These are phyloP conservation scores for Rhodotorula paludigena DNA, from an alignment of 768 basidiomycete genomes.

Conservation along the genomic window DNA sequence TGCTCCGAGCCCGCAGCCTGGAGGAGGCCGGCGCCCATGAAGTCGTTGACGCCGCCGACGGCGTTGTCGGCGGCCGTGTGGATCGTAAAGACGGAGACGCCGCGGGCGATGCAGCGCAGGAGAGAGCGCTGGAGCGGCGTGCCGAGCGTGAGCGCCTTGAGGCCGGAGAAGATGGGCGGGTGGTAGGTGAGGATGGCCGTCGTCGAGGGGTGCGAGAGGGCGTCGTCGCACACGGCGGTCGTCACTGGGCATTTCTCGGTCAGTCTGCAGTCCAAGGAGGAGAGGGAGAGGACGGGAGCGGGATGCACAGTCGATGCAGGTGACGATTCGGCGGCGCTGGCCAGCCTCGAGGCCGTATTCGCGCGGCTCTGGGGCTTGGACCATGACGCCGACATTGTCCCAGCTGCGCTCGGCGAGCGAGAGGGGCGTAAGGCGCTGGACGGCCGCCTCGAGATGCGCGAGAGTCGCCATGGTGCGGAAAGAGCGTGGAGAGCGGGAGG, in stretches of 20 bases:
- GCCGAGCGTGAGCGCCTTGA: slow-evolving; percentile 68
- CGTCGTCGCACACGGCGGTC: slow-evolving; percentile 15
- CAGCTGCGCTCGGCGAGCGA: slow-evolving; percentile 28
- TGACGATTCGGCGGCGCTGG: background rate
- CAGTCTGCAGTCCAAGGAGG: background rate
- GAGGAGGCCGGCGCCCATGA: slow-evolving; percentile 58
- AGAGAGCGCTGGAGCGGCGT: slow-evolving; percentile 75
- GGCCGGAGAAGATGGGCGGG: slow-evolving; percentile 71
- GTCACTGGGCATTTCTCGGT: slow-evolving; percentile 15
- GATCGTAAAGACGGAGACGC: slow-evolving; percentile 79
- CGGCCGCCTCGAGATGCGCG: slow-evolving; percentile 11
- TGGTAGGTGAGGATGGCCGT: slow-evolving; percentile 69
- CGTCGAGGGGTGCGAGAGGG: slow-evolving; percentile 21
- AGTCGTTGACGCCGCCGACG: slow-evolving; percentile 82
- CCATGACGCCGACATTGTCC: slow-evolving; percentile 39
- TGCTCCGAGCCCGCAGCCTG: background rate
- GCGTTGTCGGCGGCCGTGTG: slow-evolving; percentile 85
- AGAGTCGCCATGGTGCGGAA: slow-evolving; percentile 7
- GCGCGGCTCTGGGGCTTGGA: slow-evolving; percentile 17
- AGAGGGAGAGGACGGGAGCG: background rate
- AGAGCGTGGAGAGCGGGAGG: background rate
- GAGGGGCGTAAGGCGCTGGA: slow-evolving; percentile 22
- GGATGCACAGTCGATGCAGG: slow-evolving; percentile 32
- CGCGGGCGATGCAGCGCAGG: slow-evolving; percentile 70
- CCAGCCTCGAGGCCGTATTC: background rate